Conservation (phyloP, 2,329 filamentous ascomycete genomes). For the Cytospora piceicola region DNA sequence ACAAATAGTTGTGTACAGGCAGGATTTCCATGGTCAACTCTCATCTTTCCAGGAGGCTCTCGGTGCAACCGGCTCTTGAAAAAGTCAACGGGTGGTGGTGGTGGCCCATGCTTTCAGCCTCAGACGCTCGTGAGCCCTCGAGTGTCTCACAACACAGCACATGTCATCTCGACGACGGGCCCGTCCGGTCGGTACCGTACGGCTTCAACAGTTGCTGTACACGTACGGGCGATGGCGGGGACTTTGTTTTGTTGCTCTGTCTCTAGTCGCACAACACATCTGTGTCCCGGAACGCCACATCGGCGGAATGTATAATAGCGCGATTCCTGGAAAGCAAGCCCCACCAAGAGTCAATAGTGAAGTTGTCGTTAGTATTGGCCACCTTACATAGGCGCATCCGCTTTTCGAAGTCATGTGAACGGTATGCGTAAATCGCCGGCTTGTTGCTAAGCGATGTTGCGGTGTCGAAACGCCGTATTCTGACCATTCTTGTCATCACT, state of each 20-base stretch:
- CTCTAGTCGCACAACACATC: background rate
- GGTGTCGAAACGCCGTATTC: background rate
- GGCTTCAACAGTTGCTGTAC: background rate
- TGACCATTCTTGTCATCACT: background rate
- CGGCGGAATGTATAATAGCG: background rate
- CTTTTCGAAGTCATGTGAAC: background rate
- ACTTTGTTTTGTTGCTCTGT: too few relatives aligned
- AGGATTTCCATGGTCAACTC: too few relatives aligned
- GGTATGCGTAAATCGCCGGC: background rate
- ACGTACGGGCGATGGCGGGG: background rate
- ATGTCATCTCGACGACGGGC: conserved; percentile 10
- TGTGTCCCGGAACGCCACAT: background rate
- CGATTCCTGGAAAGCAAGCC: background rate
- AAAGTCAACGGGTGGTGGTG: background rate
- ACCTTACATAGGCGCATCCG: background rate
- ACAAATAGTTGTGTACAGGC: too few relatives aligned
- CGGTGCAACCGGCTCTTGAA: too few relatives aligned
- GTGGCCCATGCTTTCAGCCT: conserved; percentile 24
- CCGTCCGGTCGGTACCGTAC: background rate
- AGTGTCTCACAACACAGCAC: conserved; percentile 24
- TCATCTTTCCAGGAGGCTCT: too few relatives aligned
- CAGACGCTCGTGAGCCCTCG: conserved; percentile 21
- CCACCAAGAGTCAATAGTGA: background rate
- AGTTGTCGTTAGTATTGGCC: background rate
- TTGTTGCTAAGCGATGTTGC: background rate